Conservation (phyloP, 495 filamentous ascomycete genomes). For the Stereocaulon alpinum region DNA sequence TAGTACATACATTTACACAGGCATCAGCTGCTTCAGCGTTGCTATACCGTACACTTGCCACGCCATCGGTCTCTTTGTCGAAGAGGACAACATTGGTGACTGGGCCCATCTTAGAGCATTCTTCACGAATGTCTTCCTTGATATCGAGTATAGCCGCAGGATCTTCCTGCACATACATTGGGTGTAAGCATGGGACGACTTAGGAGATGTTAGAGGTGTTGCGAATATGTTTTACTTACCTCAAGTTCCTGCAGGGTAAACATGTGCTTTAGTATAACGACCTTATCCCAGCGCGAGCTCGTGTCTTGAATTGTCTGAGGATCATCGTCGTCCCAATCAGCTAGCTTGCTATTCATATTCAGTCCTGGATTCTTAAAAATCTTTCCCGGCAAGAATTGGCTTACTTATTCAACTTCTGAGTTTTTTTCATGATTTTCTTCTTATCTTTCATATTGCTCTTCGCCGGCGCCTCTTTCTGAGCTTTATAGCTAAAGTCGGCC, state of each 20-base stretch:
- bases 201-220: not conserved
- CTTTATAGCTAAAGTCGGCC: slow-evolving; percentile 87
- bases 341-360: slow-evolving; percentile 55
- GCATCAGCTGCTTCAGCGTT: slow-evolving; percentile 57
- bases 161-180: slow-evolving; percentile 49
- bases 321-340: slow-evolving; percentile 90
- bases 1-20: slow-evolving; percentile 51
- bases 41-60: slow-evolving; percentile 72
- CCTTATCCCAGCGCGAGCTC: slow-evolving; percentile 57
- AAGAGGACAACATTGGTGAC: slow-evolving; percentile 88
- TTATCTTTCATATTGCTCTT: slow-evolving; percentile 56
- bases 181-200: not conserved
- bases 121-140: slow-evolving; percentile 85
- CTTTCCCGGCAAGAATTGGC: slow-evolving; percentile 11
- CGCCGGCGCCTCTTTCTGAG: slow-evolving; percentile 45
- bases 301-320: slow-evolving; percentile 46
- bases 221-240: slow-evolving; percentile 28
- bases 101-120: slow-evolving; percentile 74
- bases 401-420: slow-evolving; percentile 68
- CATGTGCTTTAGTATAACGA: slow-evolving; percentile 87
- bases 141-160: slow-evolving; percentile 77
- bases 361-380: not conserved
- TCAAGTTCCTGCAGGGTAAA: slow-evolving; percentile 80
- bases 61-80: slow-evolving; percentile 80
- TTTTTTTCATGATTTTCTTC: slow-evolving; percentile 79